Evolutionary conservation across 176 grass and related monocot genomes (phyloP).

Genomic region (Phragmites australis): DNA sequence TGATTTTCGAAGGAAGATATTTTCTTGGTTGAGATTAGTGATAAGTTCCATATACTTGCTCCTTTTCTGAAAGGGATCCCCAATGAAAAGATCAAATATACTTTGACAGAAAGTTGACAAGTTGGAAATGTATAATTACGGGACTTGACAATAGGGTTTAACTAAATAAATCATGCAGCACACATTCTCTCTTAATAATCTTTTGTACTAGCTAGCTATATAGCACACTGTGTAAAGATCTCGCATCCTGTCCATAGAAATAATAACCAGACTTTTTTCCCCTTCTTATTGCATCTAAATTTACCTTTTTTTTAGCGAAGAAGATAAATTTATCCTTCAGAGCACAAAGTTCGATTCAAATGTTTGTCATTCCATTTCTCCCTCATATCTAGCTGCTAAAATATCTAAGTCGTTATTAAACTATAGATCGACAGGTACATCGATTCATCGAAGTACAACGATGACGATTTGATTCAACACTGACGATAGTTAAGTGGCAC

Average conservation of each 20-base stretch:
- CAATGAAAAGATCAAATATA: neutral
- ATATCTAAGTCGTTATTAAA: neutral
- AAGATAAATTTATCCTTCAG: neutral
- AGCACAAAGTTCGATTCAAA: neutral
- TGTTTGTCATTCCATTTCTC: too few species aligned
- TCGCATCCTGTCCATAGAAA: too few species aligned
- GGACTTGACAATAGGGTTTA: neutral
- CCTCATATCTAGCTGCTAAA: neutral
- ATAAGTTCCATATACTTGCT: neutral
- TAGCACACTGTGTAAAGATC: neutral
- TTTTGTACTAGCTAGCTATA: neutral
- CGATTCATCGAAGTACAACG: neutral
- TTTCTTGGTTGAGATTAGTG: neutral
- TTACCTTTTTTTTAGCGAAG: too few species aligned
- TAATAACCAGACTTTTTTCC: too few species aligned
- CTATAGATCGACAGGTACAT: neutral
- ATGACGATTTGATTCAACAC: neutral
- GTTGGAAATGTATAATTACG: neutral
- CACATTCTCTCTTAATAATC: neutral
- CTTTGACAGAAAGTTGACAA: conserved; percentile 6
- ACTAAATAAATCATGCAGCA: neutral
- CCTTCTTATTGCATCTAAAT: too few species aligned
- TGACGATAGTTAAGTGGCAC: neutral
- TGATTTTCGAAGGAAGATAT: neutral
- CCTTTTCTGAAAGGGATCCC: neutral